Base-by-base conservation (phyloP, 805 yeast genomes). In the Barnettozyma wickerhamii region DNA sequence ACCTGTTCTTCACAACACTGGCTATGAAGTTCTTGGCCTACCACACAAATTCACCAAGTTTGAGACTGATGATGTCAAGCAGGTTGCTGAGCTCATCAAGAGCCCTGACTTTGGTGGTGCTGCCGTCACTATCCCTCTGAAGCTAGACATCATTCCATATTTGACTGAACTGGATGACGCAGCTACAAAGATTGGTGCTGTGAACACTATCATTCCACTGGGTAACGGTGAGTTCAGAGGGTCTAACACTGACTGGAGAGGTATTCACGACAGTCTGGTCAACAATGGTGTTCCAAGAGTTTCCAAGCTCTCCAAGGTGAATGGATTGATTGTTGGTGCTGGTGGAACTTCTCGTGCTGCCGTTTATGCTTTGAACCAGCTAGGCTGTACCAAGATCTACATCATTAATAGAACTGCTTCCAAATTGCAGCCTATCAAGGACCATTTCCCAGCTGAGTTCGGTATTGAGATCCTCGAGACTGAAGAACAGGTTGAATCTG, bases 321-420 rank as follows among this genome's bases (percentile, higher is more conserved):
- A 73, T 42, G 97, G 96, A 24, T 65, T 90, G 44, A 84, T 93
- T 33, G 70, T 93, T 49, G 99, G 99, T 38, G 96, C 96, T 17
- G 99, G 99, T 31, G 99, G 99, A 33, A 90, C 99, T 19, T 81
- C 96, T 1, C 75, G 96, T 55, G 96, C 99, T 31, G 98, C 97
- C 0, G 78, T 86, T 13, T 89, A 76, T 60, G 97, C 99, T 1
- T 71, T 93, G 49, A 75, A 79, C 56, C 56, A 77, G 46, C 65
- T 91, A 68, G 96, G 96, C 3, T 87, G 95, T 61, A 52, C 65
- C 18, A 78, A 71, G 51, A 85, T 91, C 45, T 88, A 79, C 66
- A 69, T 91, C 69, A 59, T 86, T 43, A 91, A 90, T 68, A 79
- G 98, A 60, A 88, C 96, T 2, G 59, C 66, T 1, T 65, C 81